phyloP scores from a whole-genome alignment of 2,329 filamentous ascomycete genomes.

The Verticillium nubilum region DNA sequence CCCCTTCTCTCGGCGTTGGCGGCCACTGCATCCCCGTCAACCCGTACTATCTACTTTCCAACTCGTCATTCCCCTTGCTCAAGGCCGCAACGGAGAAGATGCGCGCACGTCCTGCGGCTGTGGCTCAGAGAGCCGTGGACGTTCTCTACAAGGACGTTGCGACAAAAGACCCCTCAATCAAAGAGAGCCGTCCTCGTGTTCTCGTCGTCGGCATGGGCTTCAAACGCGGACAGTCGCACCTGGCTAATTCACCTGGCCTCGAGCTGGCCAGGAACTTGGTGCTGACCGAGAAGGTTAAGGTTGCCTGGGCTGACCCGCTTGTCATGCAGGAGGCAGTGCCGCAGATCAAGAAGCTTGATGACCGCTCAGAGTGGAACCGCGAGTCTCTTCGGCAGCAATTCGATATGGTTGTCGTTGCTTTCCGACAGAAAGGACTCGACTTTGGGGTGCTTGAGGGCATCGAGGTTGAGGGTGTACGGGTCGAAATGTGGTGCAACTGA shows the following conservation, averaged over 20 bases:
- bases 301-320: conserved; percentile 37
- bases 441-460: conserved; percentile 30
- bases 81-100: conserved; percentile 26
- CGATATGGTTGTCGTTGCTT: conserved; percentile 36
- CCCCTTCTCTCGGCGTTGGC: conserved; percentile 31
- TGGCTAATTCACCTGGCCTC: conserved; percentile 42
- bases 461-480: conserved; percentile 17
- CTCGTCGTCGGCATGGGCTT: conserved; percentile 44
- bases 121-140: conserved; percentile 14
- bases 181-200: conserved; percentile 21
- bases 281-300: conserved; percentile 29
- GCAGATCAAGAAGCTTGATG: conserved; percentile 29
- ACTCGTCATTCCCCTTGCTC: conserved; percentile 28
- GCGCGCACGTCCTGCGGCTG: conserved; percentile 22
- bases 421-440: conserved; percentile 36
- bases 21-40: conserved; percentile 40
- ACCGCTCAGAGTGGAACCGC: conserved; percentile 28
- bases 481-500: conserved; percentile 33
- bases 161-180: neutral
- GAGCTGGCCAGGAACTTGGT: conserved; percentile 32
- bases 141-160: neutral
- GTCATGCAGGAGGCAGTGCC: conserved; percentile 35
- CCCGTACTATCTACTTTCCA: conserved; percentile 33
- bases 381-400: conserved; percentile 29
- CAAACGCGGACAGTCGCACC: conserved; percentile 41